Conservation (phyloP, 768 basidiomycete genomes). For the Boletus reticulatus region DNA sequence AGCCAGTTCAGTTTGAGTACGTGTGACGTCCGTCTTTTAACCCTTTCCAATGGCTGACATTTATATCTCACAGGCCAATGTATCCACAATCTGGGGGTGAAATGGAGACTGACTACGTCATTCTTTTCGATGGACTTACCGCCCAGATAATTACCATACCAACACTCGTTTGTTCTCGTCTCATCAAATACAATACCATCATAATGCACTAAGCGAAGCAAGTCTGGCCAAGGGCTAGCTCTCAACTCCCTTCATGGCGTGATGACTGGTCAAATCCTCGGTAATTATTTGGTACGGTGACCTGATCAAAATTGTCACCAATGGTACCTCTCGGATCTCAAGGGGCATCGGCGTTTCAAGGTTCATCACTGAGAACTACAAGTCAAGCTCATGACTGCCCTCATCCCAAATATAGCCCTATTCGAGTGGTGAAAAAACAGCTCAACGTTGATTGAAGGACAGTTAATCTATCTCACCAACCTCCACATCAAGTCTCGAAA, state of each 20-base stretch:
- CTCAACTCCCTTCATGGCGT: background rate
- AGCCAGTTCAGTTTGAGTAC: slow-evolving; percentile 4
- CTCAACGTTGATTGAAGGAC: too few relatives aligned
- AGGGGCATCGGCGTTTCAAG: too few relatives aligned
- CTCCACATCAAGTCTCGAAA: too few relatives aligned
- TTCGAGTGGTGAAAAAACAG: too few relatives aligned
- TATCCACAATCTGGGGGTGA: background rate
- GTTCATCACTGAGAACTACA: too few relatives aligned
- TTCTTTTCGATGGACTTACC: background rate
- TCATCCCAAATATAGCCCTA: too few relatives aligned
- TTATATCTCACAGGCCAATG: background rate
- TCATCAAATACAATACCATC: background rate
- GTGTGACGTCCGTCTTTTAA: background rate
- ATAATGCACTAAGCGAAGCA: background rate
- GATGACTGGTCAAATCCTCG: background rate
- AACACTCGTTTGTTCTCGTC: background rate
- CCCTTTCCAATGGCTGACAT: background rate
- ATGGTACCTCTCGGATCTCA: too few relatives aligned
- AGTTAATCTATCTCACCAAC: too few relatives aligned
- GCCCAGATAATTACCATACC: background rate
- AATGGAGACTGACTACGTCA: background rate
- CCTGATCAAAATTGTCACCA: too few relatives aligned
- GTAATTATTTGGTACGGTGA: too few relatives aligned
- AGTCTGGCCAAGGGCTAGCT: background rate
- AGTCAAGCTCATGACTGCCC: too few relatives aligned